phyloP scores from a whole-genome alignment of 179 eudicot genomes.

The Silene coronaria region DNA sequence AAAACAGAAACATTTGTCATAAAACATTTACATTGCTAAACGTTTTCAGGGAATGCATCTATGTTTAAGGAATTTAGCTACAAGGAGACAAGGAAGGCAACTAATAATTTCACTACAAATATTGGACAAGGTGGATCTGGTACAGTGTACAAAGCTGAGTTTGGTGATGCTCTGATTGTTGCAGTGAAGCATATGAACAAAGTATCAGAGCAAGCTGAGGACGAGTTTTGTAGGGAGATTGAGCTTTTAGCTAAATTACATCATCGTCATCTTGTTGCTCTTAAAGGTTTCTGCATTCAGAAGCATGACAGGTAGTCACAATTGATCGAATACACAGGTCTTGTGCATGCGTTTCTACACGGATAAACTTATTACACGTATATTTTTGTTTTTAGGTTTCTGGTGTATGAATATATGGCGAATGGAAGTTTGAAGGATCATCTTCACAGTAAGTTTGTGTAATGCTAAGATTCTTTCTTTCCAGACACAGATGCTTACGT shows the following conservation, averaged over 20 bases:
- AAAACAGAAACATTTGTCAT: not conserved
- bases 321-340: not conserved
- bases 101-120: conserved; percentile 57
- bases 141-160: conserved; percentile 78
- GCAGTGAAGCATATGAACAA: conserved; percentile 86
- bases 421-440: conserved; percentile 96
- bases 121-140: conserved; percentile 97
- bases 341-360: not conserved
- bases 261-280: conserved; percentile 92
- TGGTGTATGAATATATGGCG: conserved; percentile 81
- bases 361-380: conserved; percentile 1
- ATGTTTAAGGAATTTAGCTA: conserved; percentile 64
- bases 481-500: not conserved
- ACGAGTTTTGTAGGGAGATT: conserved; percentile 86
- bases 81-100: conserved; percentile 80
- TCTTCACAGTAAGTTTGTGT: conserved; percentile 64
- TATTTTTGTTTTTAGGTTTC: conserved; percentile 56
- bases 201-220: conserved; percentile 85
- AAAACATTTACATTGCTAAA: conserved; percentile 1
- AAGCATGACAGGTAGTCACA: conserved; percentile 60
- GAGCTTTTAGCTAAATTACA: conserved; percentile 87
- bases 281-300: conserved; percentile 72
- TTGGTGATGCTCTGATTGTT: conserved; percentile 56
- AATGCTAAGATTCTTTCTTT: not conserved
- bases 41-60: conserved; percentile 54